Base-by-base conservation (phyloP, 2,329 filamentous ascomycete species). In the Hymenotorrendiella dingleyae region DNA sequence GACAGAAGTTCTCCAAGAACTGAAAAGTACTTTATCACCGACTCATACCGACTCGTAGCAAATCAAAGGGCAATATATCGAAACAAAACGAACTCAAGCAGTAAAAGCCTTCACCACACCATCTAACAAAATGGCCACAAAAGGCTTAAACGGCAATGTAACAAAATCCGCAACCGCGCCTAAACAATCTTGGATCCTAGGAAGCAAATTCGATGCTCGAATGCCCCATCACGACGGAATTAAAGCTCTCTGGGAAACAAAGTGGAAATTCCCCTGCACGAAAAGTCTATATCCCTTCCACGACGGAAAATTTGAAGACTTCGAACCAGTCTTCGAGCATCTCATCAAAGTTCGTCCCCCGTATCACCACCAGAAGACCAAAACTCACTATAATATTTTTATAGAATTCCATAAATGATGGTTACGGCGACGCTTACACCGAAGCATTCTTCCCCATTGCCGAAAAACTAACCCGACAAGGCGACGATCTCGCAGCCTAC, bases 281-380 rank as follows among this genome's bases (percentile, higher is more conserved):
- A 80, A 79, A 64, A 72, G 78, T 43, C 70, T 87, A 7, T 84
- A 86, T 54, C 81, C 82, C 0, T 89, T 89, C 69, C 84, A 88
- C 67, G 84, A 88, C 62, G 78, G 80, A 36, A 67, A 71, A 4
- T 73, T 74, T 45, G 70, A 78, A 44, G 84, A 89, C 62, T 87
- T 89, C 57, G 72, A 76, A 53, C 81, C 81, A 14, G 71, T 89
- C 23, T 84, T 86, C 38, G 60, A 73, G n/a, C 65, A 75, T 42
- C 66, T 89, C 33, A 75, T 82, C 36, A 63, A 72, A 48, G 74
- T 76, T 61, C 38, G 57, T 29, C 14, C 5, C 9, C 6, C 17
- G 24, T n/a, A 17, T 14, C 27, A 19, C 1, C 14, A 10, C 2
- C 14, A 19, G 16, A 23, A 19, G 5, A 3, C 11, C n/a, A 7